Evolutionary conservation across 2,329 filamentous ascomycete species (phyloP), one percentile per base, ranked within the genome.

Genomic region (Diplodia seriata): DNA sequence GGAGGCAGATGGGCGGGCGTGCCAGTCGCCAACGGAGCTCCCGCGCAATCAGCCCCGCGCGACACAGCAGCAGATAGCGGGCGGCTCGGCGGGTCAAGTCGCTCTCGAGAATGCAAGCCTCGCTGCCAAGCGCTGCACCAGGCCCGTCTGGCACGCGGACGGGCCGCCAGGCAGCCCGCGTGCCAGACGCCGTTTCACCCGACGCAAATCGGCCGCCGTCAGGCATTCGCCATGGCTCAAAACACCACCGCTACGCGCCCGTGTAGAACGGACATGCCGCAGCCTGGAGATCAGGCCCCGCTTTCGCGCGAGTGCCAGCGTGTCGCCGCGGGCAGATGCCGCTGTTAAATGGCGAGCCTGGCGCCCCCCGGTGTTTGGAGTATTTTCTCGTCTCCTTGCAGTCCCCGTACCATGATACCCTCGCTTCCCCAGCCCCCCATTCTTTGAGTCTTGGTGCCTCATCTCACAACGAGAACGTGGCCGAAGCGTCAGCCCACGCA

Each of bases 351-450:
- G 29, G 29, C 59, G 59, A 12, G 29, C 31, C n/a, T n/a, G n/a
- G n/a, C n/a, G n/a, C n/a, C n/a, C n/a, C n/a, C n/a, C n/a, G n/a
- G 43, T 33, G 20, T 51, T 63, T 51, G 11, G 20, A 40, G 29
- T 51, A 51, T 51, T 63, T 51, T 29, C 11, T 38, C 49, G 49
- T 54, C 43, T 38, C 62, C 62, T 65, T 65, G 62, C 62, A 65
- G 62, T 54, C 47, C 59, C 59, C 36, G 47, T 63, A 63, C 59
- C 49, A 65, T 65, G 62, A 65, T 55, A 55, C 62, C 51, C 50
- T 65, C 62, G 62, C 62, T 65, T 54, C 62, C 33, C 62, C 62
- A 47, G 62, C 62, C 62, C 62, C 62, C 33, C 62, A 55, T 65
- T 65, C 62, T 65, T 53, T 65, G 62, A 65, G 49, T 36, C 38